Conservation (phyloP, 116 monocot species). For the Iris pallida region DNA sequence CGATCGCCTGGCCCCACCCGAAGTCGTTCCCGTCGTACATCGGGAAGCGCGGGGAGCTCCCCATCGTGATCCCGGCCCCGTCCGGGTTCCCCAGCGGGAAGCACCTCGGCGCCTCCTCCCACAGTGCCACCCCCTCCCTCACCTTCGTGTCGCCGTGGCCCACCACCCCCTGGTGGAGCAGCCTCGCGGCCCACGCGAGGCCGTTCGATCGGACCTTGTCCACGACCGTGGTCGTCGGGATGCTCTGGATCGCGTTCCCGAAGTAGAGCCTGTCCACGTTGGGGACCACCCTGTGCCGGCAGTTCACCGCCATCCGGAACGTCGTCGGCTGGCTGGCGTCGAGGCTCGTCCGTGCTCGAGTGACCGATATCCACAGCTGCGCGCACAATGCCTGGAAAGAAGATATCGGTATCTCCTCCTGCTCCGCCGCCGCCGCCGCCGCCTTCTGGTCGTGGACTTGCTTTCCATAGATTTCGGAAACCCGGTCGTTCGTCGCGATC, state of each 20-base stretch:
- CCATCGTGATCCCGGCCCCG: slow-evolving; percentile 64
- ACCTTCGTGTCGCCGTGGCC: slow-evolving; percentile 27
- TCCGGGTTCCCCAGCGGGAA: slow-evolving; percentile 77
- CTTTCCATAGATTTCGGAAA: slow-evolving; percentile 40
- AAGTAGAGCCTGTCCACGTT: slow-evolving; percentile 52
- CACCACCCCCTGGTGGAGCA: slow-evolving; percentile 46
- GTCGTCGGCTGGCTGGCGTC: slow-evolving; percentile 27
- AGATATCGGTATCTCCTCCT: slow-evolving; percentile 51
- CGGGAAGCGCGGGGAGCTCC: slow-evolving; percentile 83
- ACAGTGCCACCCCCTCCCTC: slow-evolving; percentile 34
- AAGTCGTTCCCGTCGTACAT: slow-evolving; percentile 85
- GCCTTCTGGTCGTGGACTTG: slow-evolving; percentile 22
- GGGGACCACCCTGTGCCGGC: slow-evolving; percentile 58
- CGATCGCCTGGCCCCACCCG: slow-evolving; percentile 67
- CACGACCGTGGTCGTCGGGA: slow-evolving; percentile 46
- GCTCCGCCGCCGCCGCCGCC: neutral
- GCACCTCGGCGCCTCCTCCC: slow-evolving; percentile 53
- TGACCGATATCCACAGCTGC: slow-evolving; percentile 55
- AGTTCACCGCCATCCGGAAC: slow-evolving; percentile 71
- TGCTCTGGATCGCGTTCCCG: slow-evolving; percentile 78
- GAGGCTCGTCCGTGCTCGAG: slow-evolving; percentile 35
- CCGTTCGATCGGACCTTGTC: slow-evolving; percentile 29
- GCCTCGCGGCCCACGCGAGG: slow-evolving; percentile 44
- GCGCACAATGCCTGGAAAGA: slow-evolving; percentile 75
- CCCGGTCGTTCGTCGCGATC: too few species aligned